These are phyloP conservation scores for Berberis vulgaris DNA, from an alignment of 164 flowering plant species.

Conservation along the genomic window DNA sequence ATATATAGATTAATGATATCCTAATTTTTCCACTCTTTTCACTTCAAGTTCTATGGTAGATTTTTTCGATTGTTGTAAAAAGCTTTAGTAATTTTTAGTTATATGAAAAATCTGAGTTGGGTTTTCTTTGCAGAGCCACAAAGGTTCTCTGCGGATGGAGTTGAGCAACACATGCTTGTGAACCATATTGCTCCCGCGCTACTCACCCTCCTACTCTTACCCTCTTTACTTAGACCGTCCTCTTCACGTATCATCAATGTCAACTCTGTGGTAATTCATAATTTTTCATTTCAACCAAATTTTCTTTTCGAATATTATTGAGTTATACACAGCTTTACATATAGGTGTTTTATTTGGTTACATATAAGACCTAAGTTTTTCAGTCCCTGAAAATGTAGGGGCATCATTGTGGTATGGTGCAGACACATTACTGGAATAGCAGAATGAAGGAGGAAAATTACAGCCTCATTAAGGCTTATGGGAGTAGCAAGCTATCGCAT, in stretches of 20 bases:
- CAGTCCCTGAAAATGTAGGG: constrained; percentile 10
- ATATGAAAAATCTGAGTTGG: neutral
- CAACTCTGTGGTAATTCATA: constrained; percentile 24
- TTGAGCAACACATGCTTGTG: constrained; percentile 30
- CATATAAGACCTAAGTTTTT: neutral
- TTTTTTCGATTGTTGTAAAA: neutral
- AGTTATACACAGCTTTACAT: neutral
- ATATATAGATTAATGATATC: neutral
- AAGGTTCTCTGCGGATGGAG: constrained; percentile 18
- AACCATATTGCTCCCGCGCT: constrained; percentile 31
- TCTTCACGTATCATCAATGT: constrained; percentile 27
- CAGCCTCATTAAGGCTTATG: constrained; percentile 16
- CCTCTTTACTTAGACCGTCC: constrained; percentile 22
- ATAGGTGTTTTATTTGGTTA: neutral
- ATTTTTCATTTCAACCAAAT: neutral
- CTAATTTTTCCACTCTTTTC: too few species aligned
- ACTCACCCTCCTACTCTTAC: constrained; percentile 23
- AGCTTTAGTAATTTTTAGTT: too few species aligned
- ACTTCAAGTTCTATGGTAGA: neutral
- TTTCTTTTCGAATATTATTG: neutral
- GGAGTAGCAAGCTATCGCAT: constrained; percentile 21
- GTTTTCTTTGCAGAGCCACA: constrained; percentile 17
- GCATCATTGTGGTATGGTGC: constrained; percentile 17
- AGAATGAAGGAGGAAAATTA: constrained; percentile 14
- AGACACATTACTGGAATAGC: constrained; percentile 15